Evolutionary conservation across 495 filamentous ascomycete species (phyloP), one percentile per base, ranked within the genome.

Genomic region (Astrothelium subdiscretum): DNA sequence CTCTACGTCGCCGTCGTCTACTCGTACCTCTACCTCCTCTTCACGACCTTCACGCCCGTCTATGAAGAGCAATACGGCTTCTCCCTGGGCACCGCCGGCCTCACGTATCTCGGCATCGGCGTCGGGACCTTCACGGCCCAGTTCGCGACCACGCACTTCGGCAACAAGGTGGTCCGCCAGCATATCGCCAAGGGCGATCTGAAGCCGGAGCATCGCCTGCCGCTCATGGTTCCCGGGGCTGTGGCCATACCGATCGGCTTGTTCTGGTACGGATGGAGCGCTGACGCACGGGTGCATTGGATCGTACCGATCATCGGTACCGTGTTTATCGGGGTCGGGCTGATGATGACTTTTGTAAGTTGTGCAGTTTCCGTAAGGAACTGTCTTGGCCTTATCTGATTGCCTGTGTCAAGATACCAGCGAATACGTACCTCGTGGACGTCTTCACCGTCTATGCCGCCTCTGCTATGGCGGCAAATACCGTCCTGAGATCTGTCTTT

Each of bases 1-100:
- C 64, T 89, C 3, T 92, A 92, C 71, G 83, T 91, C 75, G 83
- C 87, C 43, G 82, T 90, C 62, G 76, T 85, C 11, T 92, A 91
- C 68, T 85, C 88, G 12, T 85, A 89, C 29, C 72, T 92, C 13
- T 95, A 94, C 73, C 83, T 95, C 64, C 80, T 94, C 59, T 87
- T 90, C 76, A 86, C 85, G 26, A 87, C 86, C n/a, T 84, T 89
- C 71, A 81, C 85, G 1, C 66, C 71, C 22, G 80, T 89, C 32
- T 90, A 83, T 68, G 69, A 75, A 1, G 64, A 72, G 26, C 71
- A 79, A 0, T 89, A 90, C 70, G 69, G 71, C 61, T 73, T 65
- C 58, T 43, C 59, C 35, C 58, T 61, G 20, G 63, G 62, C 48
- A 59, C 67, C 35, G 62, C 69, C 22, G 72, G 72, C 18, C 71